Evolutionary conservation across 805 yeast species (phyloP).

Genomic region (Kuraishia hungarica): DNA sequence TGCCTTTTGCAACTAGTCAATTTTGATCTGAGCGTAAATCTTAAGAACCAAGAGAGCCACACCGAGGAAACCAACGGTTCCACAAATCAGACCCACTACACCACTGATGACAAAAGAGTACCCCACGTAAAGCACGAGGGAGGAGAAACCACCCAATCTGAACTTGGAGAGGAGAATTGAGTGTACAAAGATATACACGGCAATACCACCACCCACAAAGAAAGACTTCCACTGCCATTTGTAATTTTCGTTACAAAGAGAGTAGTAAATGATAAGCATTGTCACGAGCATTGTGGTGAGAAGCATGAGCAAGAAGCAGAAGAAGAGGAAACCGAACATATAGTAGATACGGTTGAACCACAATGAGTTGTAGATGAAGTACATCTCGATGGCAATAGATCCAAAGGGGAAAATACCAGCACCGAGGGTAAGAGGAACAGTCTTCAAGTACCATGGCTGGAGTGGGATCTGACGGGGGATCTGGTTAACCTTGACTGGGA

Average conservation of each 20-base stretch:
- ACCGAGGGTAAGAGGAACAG: slow-evolving; percentile 56
- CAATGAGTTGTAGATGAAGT: slow-evolving; percentile 80
- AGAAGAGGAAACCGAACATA: slow-evolving; percentile 95
- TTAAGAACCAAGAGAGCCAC: slow-evolving; percentile 65
- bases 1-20: slow-evolving; percentile 44
- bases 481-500: slow-evolving; percentile 87
- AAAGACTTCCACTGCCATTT: slow-evolving; percentile 96
- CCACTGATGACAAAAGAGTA: slow-evolving; percentile 68
- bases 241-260: slow-evolving; percentile 85
- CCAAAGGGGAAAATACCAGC: slow-evolving; percentile 95
- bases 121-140: slow-evolving; percentile 74
- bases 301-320: slow-evolving; percentile 78
- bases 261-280: slow-evolving; percentile 70
- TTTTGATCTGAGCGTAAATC: slow-evolving; percentile 80
- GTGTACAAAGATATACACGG: slow-evolving; percentile 77
- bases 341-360: slow-evolving; percentile 93
- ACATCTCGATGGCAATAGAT: slow-evolving; percentile 89
- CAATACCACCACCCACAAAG: slow-evolving; percentile 82
- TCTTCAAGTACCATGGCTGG: slow-evolving; percentile 77
- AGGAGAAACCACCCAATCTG: slow-evolving; percentile 62
- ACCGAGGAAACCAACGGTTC: slow-evolving; percentile 77
- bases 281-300: slow-evolving; percentile 77
- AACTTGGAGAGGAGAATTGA: slow-evolving; percentile 68
- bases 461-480: slow-evolving; percentile 93
- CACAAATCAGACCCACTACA: slow-evolving; percentile 74